Base-by-base conservation (phyloP, 2,329 filamentous ascomycete species). In the Fusarium pseudonygamai region DNA sequence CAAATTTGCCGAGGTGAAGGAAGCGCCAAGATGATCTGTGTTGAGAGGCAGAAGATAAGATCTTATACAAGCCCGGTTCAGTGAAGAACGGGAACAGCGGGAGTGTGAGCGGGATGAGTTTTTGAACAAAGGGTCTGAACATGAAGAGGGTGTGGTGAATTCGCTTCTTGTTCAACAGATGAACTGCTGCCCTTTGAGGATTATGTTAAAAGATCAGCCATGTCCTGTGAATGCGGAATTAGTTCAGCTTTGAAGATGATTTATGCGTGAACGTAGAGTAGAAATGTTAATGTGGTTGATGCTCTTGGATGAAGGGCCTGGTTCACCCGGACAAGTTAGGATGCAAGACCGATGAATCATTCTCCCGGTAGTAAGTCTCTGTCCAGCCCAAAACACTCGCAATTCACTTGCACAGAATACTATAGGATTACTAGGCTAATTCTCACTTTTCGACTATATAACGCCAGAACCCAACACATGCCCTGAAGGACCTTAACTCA, bases 61-160 rank as follows among this genome's bases (percentile, higher is more conserved):
- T 47, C 50, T 73, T 70, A 67, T 73, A 70, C 11, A 8, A 20
- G 6, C 18, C 16, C 5, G 18, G 16, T 8, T 24, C 22, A 15
- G 34, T 43, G 36, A 59, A 52, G 42, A 39, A 40, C 24, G 26
- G 24, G 24, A n/a, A 40, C 24, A 46, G 12, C 32, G 30, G 28
- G 26, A 56, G 34, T 34, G 34, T 59, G 50, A 18, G 42, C 32
- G 28, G n/a, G 26, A 34, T 26, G 3, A 12, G 14, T 24, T n/a
- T 30, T 63, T 55, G 73, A 75, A 71, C 57, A 71, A 68, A 45
- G 34, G 8, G 10, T 4, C 3, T 22, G 26, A n/a, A 34, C 26
- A 62, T 53, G 75, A 70, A 55, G 69, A 46, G 13, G 14, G 22
- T 16, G 15, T 9, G 14, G 26, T 43, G 40, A 61, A 24, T 37